These are phyloP conservation scores for Colletotrichum brevisporum DNA, from an alignment of 2,329 filamentous ascomycete genomes.

Conservation along the genomic window DNA sequence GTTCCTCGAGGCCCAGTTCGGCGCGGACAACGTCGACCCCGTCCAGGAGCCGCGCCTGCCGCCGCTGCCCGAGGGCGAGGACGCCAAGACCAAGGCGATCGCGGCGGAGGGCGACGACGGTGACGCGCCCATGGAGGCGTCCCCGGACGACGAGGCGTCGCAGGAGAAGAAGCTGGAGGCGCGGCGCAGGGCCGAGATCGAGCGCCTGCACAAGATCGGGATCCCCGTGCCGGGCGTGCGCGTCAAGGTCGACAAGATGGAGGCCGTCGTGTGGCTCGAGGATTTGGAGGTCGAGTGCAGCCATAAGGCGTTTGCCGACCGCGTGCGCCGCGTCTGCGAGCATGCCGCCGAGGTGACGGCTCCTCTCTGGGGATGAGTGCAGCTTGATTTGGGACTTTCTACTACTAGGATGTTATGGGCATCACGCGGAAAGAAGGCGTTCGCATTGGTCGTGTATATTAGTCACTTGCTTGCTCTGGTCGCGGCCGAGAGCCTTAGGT, in stretches of 20 bases:
- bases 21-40: conserved; percentile 83
- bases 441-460: conserved; percentile 10
- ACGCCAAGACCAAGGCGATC: conserved; percentile 47
- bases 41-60: conserved; percentile 76
- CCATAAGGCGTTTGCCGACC: conserved; percentile 83
- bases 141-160: conserved; percentile 47
- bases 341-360: conserved; percentile 89
- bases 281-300: conserved; percentile 89
- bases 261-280: conserved; percentile 93
- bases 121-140: conserved; percentile 40
- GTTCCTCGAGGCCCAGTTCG: conserved; percentile 98
- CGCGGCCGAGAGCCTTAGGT: background rate
- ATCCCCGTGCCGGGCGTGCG: conserved; percentile 92
- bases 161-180: conserved; percentile 61
- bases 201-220: conserved; percentile 84
- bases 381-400: background rate
- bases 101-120: conserved; percentile 45
- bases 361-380: conserved; percentile 72
- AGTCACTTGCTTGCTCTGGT: conserved; percentile 23
- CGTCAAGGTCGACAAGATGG: conserved; percentile 89
- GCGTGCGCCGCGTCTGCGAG: conserved; percentile 91
- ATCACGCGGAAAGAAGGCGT: conserved; percentile 8
- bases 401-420: background rate
- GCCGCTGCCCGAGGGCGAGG: conserved; percentile 43
- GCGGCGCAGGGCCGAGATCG: conserved; percentile 77